Conservation (phyloP, 306 rosid species). For the Acacia confusa region DNA sequence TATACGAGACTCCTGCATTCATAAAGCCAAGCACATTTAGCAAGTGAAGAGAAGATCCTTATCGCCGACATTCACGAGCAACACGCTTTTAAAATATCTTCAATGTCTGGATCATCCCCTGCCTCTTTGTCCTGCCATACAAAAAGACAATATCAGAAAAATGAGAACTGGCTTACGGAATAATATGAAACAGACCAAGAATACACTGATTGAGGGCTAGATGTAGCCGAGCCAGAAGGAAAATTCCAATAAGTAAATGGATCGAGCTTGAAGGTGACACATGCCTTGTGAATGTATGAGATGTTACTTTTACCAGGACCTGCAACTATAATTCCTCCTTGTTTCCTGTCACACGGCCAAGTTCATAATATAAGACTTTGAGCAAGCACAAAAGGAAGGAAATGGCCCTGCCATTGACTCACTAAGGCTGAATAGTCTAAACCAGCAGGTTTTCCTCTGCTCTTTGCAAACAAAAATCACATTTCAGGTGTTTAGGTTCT, state of each 20-base stretch:
- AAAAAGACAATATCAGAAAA: neutral
- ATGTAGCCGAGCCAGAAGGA: neutral
- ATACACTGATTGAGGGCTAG: neutral
- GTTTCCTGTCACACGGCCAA: slow-evolving; percentile 63
- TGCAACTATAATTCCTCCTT: slow-evolving; percentile 92
- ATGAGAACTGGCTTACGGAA: neutral
- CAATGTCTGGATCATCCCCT: slow-evolving; percentile 88
- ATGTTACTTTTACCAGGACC: slow-evolving; percentile 88
- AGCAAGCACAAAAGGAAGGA: slow-evolving; percentile 10
- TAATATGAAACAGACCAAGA: neutral
- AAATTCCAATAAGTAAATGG: slow-evolving; percentile 9
- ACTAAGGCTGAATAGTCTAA: neutral
- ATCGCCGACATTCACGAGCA: slow-evolving; percentile 48
- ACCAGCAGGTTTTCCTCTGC: neutral
- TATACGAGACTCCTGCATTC: slow-evolving; percentile 1
- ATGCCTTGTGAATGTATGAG: slow-evolving; percentile 76
- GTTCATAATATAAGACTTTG: neutral
- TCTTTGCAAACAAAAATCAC: neutral
- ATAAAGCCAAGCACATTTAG: neutral
- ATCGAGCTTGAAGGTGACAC: slow-evolving; percentile 12
- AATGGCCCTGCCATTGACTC: neutral
- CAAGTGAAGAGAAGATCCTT: neutral
- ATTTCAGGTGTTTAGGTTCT: neutral
- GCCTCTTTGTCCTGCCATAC: slow-evolving; percentile 83
- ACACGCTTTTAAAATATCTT: slow-evolving; percentile 73